These are phyloP conservation scores for Didymella lethalis DNA, from an alignment of 2,329 filamentous ascomycete species.

Conservation along the genomic window DNA sequence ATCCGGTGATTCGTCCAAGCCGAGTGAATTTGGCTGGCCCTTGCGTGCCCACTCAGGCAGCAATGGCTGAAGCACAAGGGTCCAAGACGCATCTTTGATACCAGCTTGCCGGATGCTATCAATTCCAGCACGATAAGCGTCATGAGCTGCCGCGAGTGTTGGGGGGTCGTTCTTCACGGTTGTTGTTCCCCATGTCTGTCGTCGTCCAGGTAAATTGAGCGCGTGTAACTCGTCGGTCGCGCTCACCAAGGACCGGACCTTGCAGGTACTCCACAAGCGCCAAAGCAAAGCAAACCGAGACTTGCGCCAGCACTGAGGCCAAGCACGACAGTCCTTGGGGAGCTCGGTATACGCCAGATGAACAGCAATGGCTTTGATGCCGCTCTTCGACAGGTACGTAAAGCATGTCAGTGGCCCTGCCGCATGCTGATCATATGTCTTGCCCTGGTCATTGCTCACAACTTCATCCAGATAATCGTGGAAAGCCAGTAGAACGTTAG, in stretches of 20 bases:
- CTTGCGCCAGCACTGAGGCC: conserved; percentile 44
- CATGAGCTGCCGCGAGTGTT: conserved; percentile 40
- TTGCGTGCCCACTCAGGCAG: conserved; percentile 27
- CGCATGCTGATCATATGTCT: conserved; percentile 49
- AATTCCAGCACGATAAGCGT: conserved; percentile 36
- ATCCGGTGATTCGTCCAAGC: conserved; percentile 20
- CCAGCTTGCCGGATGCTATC: conserved; percentile 29
- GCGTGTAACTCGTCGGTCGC: conserved; percentile 47
- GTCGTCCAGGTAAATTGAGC: conserved; percentile 42
- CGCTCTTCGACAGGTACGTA: conserved; percentile 67
- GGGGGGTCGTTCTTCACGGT: conserved; percentile 48
- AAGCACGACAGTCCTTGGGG: conserved; percentile 30
- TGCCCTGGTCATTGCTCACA: conserved; percentile 11
- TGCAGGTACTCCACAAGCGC: conserved; percentile 49
- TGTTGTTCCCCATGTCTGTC: conserved; percentile 48
- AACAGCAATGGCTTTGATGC: conserved; percentile 54
- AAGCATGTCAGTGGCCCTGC: conserved; percentile 63
- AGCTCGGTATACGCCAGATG: conserved; percentile 54
- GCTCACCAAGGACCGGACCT: conserved; percentile 41
- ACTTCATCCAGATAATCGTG: conserved; percentile 22
- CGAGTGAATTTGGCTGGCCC: conserved; percentile 26
- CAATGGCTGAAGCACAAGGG: conserved; percentile 36
- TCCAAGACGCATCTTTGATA: conserved; percentile 45
- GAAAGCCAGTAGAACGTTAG: conserved; percentile 20
- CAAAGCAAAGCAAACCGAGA: conserved; percentile 43